These are phyloP conservation scores for Coemansia sp. DNA, from an alignment of 192 early-diverging fungal genomes.

Conservation along the genomic window DNA sequence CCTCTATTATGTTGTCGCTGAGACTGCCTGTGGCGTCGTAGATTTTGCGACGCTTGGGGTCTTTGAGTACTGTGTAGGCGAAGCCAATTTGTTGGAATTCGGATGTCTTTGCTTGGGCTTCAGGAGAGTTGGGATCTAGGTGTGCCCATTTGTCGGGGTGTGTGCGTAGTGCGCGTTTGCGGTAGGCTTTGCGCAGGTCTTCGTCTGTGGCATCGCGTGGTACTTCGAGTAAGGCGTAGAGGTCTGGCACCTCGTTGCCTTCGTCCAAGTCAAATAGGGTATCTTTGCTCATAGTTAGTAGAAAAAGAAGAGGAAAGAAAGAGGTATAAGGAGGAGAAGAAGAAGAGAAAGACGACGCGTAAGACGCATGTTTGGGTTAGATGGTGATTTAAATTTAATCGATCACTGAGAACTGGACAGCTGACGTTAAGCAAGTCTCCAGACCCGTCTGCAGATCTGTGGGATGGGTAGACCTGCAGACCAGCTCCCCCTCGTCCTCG, in stretches of 20 bases:
- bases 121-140: constrained; percentile 22
- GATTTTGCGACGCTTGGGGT: constrained; percentile 61
- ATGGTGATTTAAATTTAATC: background rate
- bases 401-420: background rate
- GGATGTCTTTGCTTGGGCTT: constrained; percentile 51
- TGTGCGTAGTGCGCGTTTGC: constrained; percentile 76
- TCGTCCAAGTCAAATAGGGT: constrained; percentile 29
- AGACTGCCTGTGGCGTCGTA: constrained; percentile 82
- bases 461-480: no score
- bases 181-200: constrained; percentile 94
- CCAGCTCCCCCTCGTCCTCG: background rate
- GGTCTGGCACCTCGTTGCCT: constrained; percentile 60
- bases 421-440: constrained; percentile 6
- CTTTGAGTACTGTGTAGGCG: constrained; percentile 76
- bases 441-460: constrained; percentile 24
- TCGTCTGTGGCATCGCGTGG: constrained; percentile 67
- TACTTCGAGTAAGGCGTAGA: constrained; percentile 84
- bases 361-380: background rate
- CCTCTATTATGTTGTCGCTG: constrained; percentile 57
- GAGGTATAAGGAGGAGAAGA: background rate
- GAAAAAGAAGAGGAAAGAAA: background rate
- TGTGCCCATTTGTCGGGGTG: constrained; percentile 93
- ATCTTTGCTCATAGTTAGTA: constrained; percentile 26
- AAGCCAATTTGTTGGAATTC: constrained; percentile 76
- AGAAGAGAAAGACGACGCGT: background rate